A percentile compares a stretch with the other conserved stretches of the same genome.
Evolutionary conservation across 768 basidiomycete species (phyloP).

Genomic region (Termitomyces sp.): DNA sequence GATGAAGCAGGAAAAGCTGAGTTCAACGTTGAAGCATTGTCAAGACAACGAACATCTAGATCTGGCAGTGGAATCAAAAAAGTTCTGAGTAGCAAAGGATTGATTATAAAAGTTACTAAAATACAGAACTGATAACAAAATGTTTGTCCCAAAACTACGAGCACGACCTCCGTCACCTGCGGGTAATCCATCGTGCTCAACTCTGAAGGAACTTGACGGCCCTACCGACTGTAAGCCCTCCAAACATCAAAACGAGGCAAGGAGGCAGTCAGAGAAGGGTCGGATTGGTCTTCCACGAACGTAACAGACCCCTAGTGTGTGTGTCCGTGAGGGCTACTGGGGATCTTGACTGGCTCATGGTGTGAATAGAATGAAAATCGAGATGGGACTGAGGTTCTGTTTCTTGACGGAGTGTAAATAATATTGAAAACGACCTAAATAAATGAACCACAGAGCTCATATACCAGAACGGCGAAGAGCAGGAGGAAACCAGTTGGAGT

Average conservation of each 20-base stretch:
- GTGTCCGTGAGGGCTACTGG: constrained; percentile 32
- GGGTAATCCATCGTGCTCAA: constrained; percentile 44
- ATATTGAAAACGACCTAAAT: neutral
- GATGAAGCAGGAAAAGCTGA: neutral
- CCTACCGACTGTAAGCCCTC: constrained; percentile 43
- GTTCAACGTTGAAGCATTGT: constrained; percentile 2
- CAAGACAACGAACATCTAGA: constrained; percentile 7
- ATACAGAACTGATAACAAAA: neutral
- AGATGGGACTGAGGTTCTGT: neutral
- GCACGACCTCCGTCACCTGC: constrained; percentile 28
- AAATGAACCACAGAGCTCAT: neutral
- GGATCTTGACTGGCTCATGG: constrained; percentile 71
- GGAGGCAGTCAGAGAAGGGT: constrained; percentile 40
- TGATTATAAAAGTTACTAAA: neutral
- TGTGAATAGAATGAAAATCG: neutral
- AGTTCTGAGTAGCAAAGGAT: neutral
- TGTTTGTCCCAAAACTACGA: constrained; percentile 76
- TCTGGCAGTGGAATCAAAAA: neutral
- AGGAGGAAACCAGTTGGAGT: neutral
- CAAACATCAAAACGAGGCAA: constrained; percentile 55
- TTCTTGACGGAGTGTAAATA: neutral
- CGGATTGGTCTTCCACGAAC: constrained; percentile 63
- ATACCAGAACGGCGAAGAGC: neutral
- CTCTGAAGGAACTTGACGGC: constrained; percentile 57
- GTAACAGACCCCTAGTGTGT: constrained; percentile 64